These are phyloP conservation scores for Kazachstania viticola DNA, from an alignment of 805 yeast species.

Conservation along the genomic window DNA sequence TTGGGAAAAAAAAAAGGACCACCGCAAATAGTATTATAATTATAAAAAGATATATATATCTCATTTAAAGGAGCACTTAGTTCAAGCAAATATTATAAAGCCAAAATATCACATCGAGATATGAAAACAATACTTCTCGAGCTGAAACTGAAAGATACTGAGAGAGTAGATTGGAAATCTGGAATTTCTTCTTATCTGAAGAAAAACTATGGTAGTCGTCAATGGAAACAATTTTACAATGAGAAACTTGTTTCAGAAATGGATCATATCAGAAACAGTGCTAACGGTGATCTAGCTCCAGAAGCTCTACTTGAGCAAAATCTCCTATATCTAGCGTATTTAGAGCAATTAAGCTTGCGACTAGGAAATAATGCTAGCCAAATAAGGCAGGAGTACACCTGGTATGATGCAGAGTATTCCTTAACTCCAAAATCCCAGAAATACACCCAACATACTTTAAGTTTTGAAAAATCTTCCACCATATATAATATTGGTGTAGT, in stretches of 20 bases:
- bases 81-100: background rate
- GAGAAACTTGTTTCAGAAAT: conserved; percentile 17
- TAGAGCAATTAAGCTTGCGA: conserved; percentile 70
- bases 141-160: conserved; percentile 23
- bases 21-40: too few relatives aligned
- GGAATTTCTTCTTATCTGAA: conserved; percentile 21
- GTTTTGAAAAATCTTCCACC: conserved; percentile 81
- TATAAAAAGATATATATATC: too few relatives aligned
- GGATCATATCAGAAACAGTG: conserved; percentile 20
- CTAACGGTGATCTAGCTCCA: conserved; percentile 24
- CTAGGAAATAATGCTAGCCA: conserved; percentile 51
- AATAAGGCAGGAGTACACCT: conserved; percentile 53
- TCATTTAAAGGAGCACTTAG: too few relatives aligned
- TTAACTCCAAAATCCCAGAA: conserved; percentile 22
- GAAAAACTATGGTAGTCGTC: conserved; percentile 21
- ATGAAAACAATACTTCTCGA: conserved; percentile 20
- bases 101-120: background rate
- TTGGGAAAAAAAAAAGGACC: too few relatives aligned
- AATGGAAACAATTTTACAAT: conserved; percentile 24
- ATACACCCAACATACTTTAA: conserved; percentile 63
- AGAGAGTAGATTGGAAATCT: conserved; percentile 21
- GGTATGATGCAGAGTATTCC: conserved; percentile 66
- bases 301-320: conserved; percentile 25
- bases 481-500: conserved; percentile 69
- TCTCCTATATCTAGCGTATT: conserved; percentile 64